Evolutionary conservation across 1,284 basidiomycete species (phyloP).

Genomic region (Cryptococcus sp.): DNA sequence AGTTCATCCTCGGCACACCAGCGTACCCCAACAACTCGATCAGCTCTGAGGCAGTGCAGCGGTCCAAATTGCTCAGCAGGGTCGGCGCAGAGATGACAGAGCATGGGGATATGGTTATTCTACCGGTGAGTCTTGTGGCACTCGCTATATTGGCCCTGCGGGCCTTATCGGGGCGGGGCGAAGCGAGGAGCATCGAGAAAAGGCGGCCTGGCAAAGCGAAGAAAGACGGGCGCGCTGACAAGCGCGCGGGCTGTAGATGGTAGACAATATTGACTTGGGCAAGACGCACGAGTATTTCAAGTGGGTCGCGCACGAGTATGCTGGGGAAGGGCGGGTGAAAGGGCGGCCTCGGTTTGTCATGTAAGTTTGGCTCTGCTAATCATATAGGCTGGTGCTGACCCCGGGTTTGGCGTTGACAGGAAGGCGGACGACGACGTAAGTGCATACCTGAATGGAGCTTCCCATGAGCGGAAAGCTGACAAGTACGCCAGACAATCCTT

Average conservation of each 20-base stretch:
- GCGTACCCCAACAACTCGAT: constrained; percentile 29
- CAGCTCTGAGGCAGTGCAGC: constrained; percentile 18
- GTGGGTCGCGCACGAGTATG: constrained; percentile 46
- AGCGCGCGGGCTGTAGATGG: constrained; percentile 24
- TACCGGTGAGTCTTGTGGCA: constrained; percentile 34
- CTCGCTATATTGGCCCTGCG: no score
- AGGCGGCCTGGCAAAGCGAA: no score
- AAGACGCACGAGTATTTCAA: constrained; percentile 52
- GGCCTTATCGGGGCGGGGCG: no score
- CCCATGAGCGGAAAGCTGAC: neutral
- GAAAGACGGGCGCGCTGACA: no score
- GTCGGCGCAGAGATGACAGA: constrained; percentile 38
- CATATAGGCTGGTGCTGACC: neutral
- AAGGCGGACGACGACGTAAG: constrained; percentile 52
- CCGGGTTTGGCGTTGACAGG: constrained; percentile 17
- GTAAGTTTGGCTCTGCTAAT: constrained; percentile 21
- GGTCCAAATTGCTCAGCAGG: constrained; percentile 17
- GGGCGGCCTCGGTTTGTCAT: constrained; percentile 50
- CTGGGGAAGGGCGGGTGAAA: constrained; percentile 40
- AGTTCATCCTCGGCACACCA: constrained; percentile 50
- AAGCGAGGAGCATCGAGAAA: no score
- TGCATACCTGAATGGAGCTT: neutral
- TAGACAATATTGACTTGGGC: constrained; percentile 50
- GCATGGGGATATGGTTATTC: constrained; percentile 48
- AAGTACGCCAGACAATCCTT: constrained; percentile 43